Conservation (phyloP, 139 green algal species). For the Micractinium conductrix region DNA sequence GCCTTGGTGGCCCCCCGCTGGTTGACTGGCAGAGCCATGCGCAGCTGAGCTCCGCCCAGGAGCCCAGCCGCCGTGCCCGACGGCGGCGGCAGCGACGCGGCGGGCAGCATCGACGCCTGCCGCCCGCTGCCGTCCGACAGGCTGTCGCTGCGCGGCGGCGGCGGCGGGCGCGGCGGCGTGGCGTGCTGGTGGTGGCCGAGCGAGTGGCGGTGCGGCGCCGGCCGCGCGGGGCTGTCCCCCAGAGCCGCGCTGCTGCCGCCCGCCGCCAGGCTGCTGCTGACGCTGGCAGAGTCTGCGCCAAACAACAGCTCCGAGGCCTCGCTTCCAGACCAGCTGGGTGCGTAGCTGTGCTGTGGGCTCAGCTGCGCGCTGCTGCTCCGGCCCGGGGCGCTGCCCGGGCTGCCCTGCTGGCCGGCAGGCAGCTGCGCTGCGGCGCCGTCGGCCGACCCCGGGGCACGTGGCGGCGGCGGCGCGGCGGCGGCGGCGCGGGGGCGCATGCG, state of each 20-base stretch:
- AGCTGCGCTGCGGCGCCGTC: neutral
- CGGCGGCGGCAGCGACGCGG: neutral
- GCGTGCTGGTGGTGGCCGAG: neutral
- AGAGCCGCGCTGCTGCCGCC: neutral
- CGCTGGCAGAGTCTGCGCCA: conserved; percentile 5
- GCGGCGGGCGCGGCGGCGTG: neutral
- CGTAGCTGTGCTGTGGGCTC: conserved; percentile 29
- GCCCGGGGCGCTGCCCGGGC: neutral
- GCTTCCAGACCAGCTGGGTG: conserved; percentile 24
- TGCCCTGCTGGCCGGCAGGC: neutral
- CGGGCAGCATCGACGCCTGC: conserved; percentile 2
- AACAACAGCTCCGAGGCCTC: conserved; percentile 14
- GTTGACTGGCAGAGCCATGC: conserved; percentile 65
- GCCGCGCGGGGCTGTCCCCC: neutral
- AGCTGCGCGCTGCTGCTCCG: conserved; percentile 1
- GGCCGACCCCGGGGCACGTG: neutral
- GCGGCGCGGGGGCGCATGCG: conserved; percentile 27
- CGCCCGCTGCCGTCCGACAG: neutral
- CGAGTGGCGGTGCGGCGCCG: neutral
- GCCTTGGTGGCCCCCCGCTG: conserved; percentile 58
- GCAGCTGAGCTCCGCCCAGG: conserved; percentile 26
- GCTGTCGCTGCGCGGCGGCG: neutral
- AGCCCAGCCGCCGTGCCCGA: neutral
- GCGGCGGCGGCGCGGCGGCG: neutral
- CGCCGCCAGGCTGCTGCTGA: conserved; percentile 7